Conservation (phyloP, 2,329 filamentous ascomycete genomes). For the Exophiala calicioides region DNA sequence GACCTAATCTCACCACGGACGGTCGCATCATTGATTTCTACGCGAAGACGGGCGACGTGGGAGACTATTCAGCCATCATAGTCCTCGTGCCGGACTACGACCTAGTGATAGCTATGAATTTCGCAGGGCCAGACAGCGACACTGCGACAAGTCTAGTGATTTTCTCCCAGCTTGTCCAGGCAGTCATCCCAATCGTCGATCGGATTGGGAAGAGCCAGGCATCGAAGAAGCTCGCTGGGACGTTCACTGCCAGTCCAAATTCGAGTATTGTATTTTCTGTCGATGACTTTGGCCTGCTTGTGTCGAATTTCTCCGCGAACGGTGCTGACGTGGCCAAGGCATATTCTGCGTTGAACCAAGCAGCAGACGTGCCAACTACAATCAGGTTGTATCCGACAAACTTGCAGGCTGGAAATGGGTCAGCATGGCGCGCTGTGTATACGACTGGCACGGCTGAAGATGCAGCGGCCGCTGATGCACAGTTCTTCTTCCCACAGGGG, state of each 20-base stretch:
- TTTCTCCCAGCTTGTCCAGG: not conserved
- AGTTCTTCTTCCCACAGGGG: slow-evolving; percentile 11
- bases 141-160: not conserved
- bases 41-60: slow-evolving; percentile 6
- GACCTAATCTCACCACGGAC: slow-evolving; percentile 13
- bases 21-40: slow-evolving; percentile 9
- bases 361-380: not conserved
- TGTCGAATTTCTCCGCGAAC: slow-evolving; percentile 9
- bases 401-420: not conserved
- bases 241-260: not conserved
- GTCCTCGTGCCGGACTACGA: slow-evolving; percentile 17
- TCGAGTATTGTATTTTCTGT: slow-evolving; percentile 5
- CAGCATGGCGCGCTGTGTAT: slow-evolving; percentile 9
- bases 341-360: not conserved
- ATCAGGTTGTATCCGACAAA: slow-evolving; percentile 4
- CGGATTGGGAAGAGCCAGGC: slow-evolving; percentile 10
- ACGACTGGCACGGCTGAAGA: slow-evolving; percentile 2
- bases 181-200: slow-evolving; percentile 12
- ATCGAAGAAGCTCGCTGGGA: slow-evolving; percentile 3
- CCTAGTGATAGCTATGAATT: slow-evolving; percentile 7
- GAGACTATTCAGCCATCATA: slow-evolving; percentile 5
- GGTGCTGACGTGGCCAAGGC: slow-evolving; percentile 4
- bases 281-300: slow-evolving; percentile 5
- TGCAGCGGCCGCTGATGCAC: not conserved
- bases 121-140: not conserved